A percentile compares a stretch with the other conserved stretches of the same genome.
These are phyloP conservation scores for Hygrocybe coccinea DNA, from an alignment of 768 basidiomycete genomes.

Conservation along the genomic window DNA sequence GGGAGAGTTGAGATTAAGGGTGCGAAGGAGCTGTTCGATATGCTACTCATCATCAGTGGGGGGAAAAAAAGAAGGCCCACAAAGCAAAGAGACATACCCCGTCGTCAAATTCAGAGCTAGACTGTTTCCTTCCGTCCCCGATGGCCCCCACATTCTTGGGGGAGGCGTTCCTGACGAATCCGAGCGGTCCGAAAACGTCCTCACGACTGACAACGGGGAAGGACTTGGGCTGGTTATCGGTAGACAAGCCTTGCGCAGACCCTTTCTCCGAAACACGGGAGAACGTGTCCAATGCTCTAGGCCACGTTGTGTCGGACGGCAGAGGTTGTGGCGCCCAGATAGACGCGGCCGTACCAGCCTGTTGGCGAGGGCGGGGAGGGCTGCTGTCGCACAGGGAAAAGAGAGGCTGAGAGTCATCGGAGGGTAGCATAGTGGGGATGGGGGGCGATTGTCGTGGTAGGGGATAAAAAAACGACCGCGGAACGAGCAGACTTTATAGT, in stretches of 20 bases:
- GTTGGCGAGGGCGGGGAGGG: slow-evolving; percentile 40
- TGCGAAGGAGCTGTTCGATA: slow-evolving; percentile 75
- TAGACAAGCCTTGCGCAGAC: slow-evolving; percentile 18
- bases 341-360: slow-evolving; percentile 45
- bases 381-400: slow-evolving; percentile 37
- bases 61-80: slow-evolving; percentile 17
- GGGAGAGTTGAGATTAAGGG: slow-evolving; percentile 76
- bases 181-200: slow-evolving; percentile 61
- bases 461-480: slow-evolving; percentile 33
- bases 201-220: slow-evolving; percentile 41
- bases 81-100: slow-evolving; percentile 36
- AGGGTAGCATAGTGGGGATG: slow-evolving; percentile 29
- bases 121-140: slow-evolving; percentile 72
- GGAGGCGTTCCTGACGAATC: slow-evolving; percentile 10
- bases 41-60: slow-evolving; percentile 42
- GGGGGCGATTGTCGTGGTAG: slow-evolving; percentile 39
- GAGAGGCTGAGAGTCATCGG: slow-evolving; percentile 31
- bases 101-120: slow-evolving; percentile 52
- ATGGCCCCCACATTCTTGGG: slow-evolving; percentile 63
- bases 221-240: slow-evolving; percentile 24
- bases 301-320: slow-evolving; percentile 63
- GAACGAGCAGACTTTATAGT: slow-evolving; percentile 29
- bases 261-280: slow-evolving; percentile 47
- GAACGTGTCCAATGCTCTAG: slow-evolving; percentile 58
- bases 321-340: slow-evolving; percentile 85